Conservation (phyloP, 768 basidiomycete species). For the Rubroboletus satanas region DNA sequence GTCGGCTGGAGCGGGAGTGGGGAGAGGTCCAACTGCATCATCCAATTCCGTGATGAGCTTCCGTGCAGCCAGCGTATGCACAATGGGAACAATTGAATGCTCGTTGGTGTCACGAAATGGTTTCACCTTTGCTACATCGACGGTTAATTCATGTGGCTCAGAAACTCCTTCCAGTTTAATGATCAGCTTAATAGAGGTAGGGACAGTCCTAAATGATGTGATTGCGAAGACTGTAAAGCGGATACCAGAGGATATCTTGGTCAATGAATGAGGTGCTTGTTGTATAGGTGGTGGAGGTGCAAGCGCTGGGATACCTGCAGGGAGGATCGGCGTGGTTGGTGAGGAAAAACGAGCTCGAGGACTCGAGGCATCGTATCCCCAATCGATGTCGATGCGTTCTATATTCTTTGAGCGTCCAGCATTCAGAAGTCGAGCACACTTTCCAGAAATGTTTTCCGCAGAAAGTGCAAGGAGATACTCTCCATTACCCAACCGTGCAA, state of each 20-base stretch:
- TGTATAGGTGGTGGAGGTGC: slow-evolving; percentile 33
- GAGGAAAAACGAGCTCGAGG: neutral
- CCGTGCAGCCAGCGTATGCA: slow-evolving; percentile 56
- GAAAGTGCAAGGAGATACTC: slow-evolving; percentile 43
- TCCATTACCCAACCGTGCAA: slow-evolving; percentile 55
- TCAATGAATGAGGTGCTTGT: slow-evolving; percentile 33
- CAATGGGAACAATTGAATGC: slow-evolving; percentile 26
- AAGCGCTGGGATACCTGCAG: slow-evolving; percentile 21
- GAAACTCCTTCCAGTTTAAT: slow-evolving; percentile 27
- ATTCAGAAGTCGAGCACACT: slow-evolving; percentile 47
- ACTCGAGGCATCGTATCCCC: slow-evolving; percentile 32
- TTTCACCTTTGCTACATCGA: slow-evolving; percentile 26
- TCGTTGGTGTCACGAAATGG: slow-evolving; percentile 21
- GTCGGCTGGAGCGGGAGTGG: slow-evolving; percentile 24
- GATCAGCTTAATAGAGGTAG: slow-evolving; percentile 25
- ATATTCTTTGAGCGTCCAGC: slow-evolving; percentile 49
- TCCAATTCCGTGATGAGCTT: slow-evolving; percentile 50
- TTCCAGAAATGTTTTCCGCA: slow-evolving; percentile 44
- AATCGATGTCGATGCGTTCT: slow-evolving; percentile 46
- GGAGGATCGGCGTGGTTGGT: slow-evolving; percentile 19
- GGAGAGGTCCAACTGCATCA: slow-evolving; percentile 34
- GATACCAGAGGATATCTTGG: slow-evolving; percentile 31
- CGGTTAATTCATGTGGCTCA: slow-evolving; percentile 11
- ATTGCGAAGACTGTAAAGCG: slow-evolving; percentile 37
- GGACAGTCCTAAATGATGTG: slow-evolving; percentile 19